Conservation (phyloP, 495 filamentous ascomycete species). For the Delitschia confertaspora region DNA sequence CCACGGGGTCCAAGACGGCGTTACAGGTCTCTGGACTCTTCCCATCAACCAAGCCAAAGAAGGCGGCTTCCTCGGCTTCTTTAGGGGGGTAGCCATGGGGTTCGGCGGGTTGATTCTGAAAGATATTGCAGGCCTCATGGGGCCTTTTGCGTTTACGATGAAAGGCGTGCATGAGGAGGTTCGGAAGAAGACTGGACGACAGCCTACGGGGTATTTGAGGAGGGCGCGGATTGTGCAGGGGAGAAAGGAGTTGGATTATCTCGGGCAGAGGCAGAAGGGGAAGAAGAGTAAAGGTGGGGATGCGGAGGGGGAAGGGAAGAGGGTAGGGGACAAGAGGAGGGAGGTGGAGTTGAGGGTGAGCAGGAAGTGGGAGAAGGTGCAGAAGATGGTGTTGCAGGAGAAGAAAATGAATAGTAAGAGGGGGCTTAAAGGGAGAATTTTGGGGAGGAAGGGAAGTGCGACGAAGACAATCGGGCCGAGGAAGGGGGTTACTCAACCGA, state of each 20-base stretch:
- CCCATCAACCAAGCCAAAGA: conserved; percentile 55
- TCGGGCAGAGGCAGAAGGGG: background rate
- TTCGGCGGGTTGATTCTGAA: conserved; percentile 66
- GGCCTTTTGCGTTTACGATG: conserved; percentile 55
- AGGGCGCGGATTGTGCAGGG: conserved; percentile 29
- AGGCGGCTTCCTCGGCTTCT: conserved; percentile 50
- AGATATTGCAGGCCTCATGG: conserved; percentile 53
- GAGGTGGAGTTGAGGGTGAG: background rate
- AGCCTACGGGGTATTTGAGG: conserved; percentile 25
- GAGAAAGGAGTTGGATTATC: conserved; percentile 21
- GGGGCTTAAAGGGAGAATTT: background rate
- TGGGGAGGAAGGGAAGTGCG: background rate
- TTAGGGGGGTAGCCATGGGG: conserved; percentile 65
- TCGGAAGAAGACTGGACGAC: conserved; percentile 24
- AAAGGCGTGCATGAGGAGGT: conserved; percentile 50
- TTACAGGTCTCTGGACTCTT: conserved; percentile 59
- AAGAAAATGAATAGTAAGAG: background rate
- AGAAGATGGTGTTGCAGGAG: background rate
- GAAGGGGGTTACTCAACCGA: too few relatives aligned
- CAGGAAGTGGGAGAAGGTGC: background rate
- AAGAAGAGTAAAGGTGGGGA: background rate
- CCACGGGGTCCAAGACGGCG: conserved; percentile 64
- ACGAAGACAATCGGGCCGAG: too few relatives aligned
- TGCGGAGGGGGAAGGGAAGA: background rate
- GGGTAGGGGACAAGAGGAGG: background rate